Conservation (phyloP, 331 rosid genomes). For the Phaseolus coccineus region DNA sequence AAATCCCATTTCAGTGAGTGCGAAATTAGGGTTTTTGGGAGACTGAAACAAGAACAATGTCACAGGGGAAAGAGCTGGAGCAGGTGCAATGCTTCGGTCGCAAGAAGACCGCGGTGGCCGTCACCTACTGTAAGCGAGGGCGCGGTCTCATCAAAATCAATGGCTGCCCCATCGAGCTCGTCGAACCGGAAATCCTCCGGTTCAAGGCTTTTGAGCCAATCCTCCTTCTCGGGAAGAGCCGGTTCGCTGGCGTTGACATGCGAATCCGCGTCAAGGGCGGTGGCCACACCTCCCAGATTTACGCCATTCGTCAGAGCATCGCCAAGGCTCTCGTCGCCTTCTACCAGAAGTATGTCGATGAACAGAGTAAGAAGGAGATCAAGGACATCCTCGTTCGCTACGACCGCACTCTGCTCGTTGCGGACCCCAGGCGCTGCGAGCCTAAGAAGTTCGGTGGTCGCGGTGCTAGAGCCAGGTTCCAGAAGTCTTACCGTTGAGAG, state of each 20-base stretch:
- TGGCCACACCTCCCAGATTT: constrained; percentile 88
- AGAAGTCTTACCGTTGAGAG: constrained; percentile 89
- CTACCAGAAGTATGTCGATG: constrained; percentile 89
- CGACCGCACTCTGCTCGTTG: constrained; percentile 82
- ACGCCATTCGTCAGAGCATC: constrained; percentile 88
- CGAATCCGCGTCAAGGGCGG: constrained; percentile 87
- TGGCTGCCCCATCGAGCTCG: constrained; percentile 84
- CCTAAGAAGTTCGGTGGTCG: constrained; percentile 98
- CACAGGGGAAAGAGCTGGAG: constrained; percentile 46
- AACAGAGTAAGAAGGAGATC: constrained; percentile 90
- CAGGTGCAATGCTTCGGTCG: constrained; percentile 89
- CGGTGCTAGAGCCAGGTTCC: constrained; percentile 92
- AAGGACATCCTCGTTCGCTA: constrained; percentile 80
- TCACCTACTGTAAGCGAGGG: constrained; percentile 86
- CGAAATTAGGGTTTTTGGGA: constrained; percentile 29
- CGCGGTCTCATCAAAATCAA: constrained; percentile 86
- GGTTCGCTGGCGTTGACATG: constrained; percentile 83
- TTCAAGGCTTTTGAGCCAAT: constrained; percentile 91
- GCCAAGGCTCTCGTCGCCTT: constrained; percentile 83
- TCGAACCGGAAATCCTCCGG: constrained; percentile 83
- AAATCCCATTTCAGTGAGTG: neutral
- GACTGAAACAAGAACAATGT: neutral
- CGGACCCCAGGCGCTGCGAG: constrained; percentile 91
- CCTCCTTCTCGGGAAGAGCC: constrained; percentile 71
- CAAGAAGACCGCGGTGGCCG: constrained; percentile 90